phyloP scores from a whole-genome alignment of 139 green algal genomes.

The Coelastrella sp. region DNA sequence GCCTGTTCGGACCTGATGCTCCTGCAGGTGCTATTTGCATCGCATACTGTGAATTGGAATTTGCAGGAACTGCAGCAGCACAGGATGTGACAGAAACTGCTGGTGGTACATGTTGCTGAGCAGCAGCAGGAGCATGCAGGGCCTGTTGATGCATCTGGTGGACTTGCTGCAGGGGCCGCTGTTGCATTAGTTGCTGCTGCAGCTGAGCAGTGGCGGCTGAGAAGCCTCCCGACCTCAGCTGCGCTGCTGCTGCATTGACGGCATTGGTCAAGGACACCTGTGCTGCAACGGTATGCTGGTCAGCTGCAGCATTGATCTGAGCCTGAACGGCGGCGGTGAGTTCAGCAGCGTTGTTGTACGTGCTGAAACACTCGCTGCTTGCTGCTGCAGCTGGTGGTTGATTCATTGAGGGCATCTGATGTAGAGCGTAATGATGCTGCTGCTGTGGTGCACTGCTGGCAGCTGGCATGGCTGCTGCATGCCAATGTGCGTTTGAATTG shows the following conservation, averaged over 20 bases:
- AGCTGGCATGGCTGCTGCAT: too few relatives aligned
- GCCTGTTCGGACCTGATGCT: too few relatives aligned
- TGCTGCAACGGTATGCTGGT: background rate
- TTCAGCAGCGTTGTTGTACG: background rate
- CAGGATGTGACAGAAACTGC: background rate
- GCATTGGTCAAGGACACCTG: background rate
- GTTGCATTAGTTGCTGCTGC: background rate
- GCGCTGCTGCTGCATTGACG: slow-evolving; percentile 13
- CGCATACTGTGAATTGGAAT: too few relatives aligned
- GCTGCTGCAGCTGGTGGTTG: too few relatives aligned
- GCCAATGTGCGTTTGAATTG: too few relatives aligned
- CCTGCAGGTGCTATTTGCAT: too few relatives aligned
- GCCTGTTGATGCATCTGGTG: background rate
- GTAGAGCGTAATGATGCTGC: too few relatives aligned
- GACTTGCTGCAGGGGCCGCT: background rate
- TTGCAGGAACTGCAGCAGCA: background rate
- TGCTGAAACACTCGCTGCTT: background rate
- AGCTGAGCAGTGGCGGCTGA: slow-evolving; percentile 9
- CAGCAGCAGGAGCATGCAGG: background rate
- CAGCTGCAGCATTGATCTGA: slow-evolving; percentile 18
- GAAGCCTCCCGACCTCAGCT: background rate
- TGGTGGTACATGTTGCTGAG: background rate
- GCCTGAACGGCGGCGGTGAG: slow-evolving; percentile 13
- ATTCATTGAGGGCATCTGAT: background rate
- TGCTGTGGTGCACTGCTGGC: too few relatives aligned